Evolutionary conservation across 768 basidiomycete genomes (phyloP), one percentile per base, ranked within the genome.

Genomic region (Tulasnella sp.): DNA sequence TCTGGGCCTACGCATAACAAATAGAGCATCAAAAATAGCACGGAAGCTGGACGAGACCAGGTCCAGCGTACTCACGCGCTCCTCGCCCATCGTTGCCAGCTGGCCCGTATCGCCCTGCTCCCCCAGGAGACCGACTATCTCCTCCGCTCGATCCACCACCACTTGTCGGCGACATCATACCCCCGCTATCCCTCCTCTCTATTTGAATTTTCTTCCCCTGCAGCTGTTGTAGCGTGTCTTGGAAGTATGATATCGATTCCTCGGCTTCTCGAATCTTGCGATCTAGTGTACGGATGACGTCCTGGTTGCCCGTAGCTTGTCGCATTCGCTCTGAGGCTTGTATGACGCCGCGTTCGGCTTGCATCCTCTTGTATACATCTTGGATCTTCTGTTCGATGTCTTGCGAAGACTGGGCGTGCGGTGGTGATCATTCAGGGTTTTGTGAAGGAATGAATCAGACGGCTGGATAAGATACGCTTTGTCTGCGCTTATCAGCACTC

Each of bases 291-390:
- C 85, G 78, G 52, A 89, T 74, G 50, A 94, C 92, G 73, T 93
- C 90, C 65, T 81, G 86, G 68, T 95, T 95, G 45, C 75, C 80
- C 30, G 91, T 93, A 1, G 91, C 91, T 70, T 82, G 80, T 48
- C 85, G 80, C 59, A 94, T 77, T 65, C 80, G 78, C 69, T 85
- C 81, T 27, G 84, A 83, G 17, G 85, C 91, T 72, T 93, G 88
- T 65, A 95, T 78, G 70, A 94, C 84, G 79, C 90, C 93, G 73
- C 86, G 86, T 75, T 95, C 90, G 34, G 86, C 92, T 75, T 86
- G 81, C 71, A 95, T 93, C 71, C 87, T 86, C 73, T 82, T 85
- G 75, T 85, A 82, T 67, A 93, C 83, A 72, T 91, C 88, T 71
- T 85, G 83, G 70, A 94, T 91, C 81, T 93, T 94, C 80, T 84